phyloP scores from a whole-genome alignment of 176 grass and related monocot genomes.

The Phyllostachys edulis region DNA sequence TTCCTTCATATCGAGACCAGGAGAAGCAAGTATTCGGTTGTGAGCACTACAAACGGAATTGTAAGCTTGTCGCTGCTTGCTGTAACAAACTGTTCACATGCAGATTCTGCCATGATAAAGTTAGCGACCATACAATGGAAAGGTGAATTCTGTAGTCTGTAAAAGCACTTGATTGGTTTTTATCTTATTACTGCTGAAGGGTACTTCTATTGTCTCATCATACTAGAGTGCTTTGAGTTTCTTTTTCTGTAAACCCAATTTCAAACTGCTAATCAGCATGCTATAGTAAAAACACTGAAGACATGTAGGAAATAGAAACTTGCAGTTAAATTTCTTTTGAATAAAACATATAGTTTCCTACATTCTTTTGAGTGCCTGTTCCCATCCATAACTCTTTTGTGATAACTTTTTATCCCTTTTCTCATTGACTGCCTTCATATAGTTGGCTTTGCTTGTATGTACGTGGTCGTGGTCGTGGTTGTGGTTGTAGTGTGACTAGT shows the following conservation, averaged over 20 bases:
- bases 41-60: constrained; percentile 98
- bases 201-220: not conserved
- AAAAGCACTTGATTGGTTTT: not conserved
- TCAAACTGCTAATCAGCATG: not conserved
- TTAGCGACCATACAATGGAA: constrained; percentile 97
- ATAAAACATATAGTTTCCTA: not conserved
- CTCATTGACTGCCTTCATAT: not conserved
- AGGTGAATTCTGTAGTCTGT: constrained; percentile 57
- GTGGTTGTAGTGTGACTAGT: not conserved
- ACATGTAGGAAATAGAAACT: not conserved
- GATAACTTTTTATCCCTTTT: not conserved
- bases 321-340: constrained; percentile 1
- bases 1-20: constrained; percentile 72
- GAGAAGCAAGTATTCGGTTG: constrained; percentile 85
- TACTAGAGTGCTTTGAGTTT: constrained; percentile 11
- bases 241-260: constrained; percentile 7
- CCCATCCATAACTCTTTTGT: not conserved
- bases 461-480: not conserved
- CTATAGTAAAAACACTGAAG: not conserved
- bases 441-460: not conserved
- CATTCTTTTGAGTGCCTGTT: not conserved
- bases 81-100: constrained; percentile 97
- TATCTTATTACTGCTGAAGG: not conserved
- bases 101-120: constrained; percentile 99
- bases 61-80: constrained; percentile 89